Evolutionary conservation across 2,329 filamentous ascomycete species (phyloP).

Genomic region (Fusarium bactridioides): DNA sequence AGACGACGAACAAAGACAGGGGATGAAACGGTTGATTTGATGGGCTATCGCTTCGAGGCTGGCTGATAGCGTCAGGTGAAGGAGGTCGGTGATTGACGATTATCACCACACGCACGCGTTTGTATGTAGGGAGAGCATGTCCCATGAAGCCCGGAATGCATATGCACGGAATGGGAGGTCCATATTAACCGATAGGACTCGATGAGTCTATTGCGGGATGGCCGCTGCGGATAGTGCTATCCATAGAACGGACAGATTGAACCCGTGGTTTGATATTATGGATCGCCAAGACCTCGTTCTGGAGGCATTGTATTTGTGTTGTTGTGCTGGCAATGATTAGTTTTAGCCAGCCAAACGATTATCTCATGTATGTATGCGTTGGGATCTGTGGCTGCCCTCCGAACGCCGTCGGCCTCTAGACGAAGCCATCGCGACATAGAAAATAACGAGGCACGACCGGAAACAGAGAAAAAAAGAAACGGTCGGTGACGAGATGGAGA

Average conservation of each 20-base stretch:
- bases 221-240: background rate
- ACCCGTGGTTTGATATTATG: background rate
- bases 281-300: conserved; percentile 12
- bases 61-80: conserved; percentile 31
- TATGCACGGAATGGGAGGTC: conserved; percentile 11
- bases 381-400: conserved; percentile 16
- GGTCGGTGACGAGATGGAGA: conserved; percentile 15
- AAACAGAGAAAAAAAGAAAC: conserved; percentile 6
- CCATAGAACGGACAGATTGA: background rate
- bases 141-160: conserved; percentile 14
- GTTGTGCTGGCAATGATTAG: background rate
- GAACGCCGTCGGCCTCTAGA: conserved; percentile 27
- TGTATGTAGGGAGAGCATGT: conserved; percentile 22
- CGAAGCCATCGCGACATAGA: conserved; percentile 9
- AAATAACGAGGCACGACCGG: background rate
- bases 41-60: conserved; percentile 6
- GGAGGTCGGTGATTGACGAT: conserved; percentile 21
- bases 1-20: background rate
- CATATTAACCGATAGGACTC: background rate
- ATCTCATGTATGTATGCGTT: background rate
- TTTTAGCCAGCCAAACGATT: background rate
- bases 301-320: background rate
- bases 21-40: conserved; percentile 23
- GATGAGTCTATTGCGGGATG: conserved; percentile 13
- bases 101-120: conserved; percentile 1